Base-by-base conservation (phyloP, 306 rosid genomes). In the Amphicarpaea edgeworthii region DNA sequence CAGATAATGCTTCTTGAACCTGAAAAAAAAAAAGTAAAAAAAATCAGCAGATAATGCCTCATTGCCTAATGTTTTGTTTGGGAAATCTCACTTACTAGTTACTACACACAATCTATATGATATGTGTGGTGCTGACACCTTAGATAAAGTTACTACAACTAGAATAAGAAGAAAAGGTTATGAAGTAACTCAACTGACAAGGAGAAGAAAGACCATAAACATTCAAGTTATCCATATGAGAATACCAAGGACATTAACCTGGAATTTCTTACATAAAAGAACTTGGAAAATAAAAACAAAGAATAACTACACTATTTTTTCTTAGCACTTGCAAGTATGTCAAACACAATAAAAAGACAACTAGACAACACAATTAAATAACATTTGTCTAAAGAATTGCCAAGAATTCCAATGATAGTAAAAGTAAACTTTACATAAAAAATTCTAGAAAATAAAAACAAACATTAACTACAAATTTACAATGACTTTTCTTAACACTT, bases 1-100 rank as follows among this genome's bases (percentile, higher is more conserved):
- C 83, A 74, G 96, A 84, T 9, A 83, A 63, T 7, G 86, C 85
- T 34, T 88, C 92, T 78, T 66, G 85, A 67, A 79, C 90, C 97
- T 93, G 94, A 77, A 84, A 41, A 72, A 70, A 54, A 54, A 54
- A n/a, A n/a, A 59, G 61, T 7, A n/a, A 82, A 69, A 34, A 26
- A 34, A 26, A 26, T n/a, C 49, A n/a, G n/a, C n/a, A n/a, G n/a
- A n/a, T n/a, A n/a, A n/a, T n/a, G n/a, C n/a, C n/a, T 24, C 37
- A 7, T 20, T 54, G 21, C 61, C 63, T 57, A 57, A 57, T 57
- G 37, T 24, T 57, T 55, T 57, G 63, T 57, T 24, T 57, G 63
- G 38, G 63, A 57, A 57, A 57, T 1, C 37, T 23, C 30, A 23
- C n/a, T 50, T 7, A 16, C 8, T 4, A n/a, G n/a, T n/a, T n/a